Percentiles rank a stretch among this genome's conserved stretches.
phyloP scores from a whole-genome alignment of 2,329 filamentous ascomycete species.

The Fusarium armeniacum region DNA sequence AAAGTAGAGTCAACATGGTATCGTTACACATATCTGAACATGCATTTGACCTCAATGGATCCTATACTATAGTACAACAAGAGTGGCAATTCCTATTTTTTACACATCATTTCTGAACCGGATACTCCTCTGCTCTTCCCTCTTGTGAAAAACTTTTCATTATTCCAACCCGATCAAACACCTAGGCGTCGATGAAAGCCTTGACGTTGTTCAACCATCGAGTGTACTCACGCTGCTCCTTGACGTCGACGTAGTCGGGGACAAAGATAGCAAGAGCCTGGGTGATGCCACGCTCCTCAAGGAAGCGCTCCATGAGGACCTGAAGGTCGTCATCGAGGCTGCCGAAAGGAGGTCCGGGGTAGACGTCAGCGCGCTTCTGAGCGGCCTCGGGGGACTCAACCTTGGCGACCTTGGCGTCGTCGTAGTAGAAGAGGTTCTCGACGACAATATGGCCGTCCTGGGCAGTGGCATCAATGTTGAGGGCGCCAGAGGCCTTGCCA shows the following conservation, averaged over 20 bases:
- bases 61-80: slow-evolving; percentile 51
- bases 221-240: slow-evolving; percentile 98
- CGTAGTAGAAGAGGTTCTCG: slow-evolving; percentile 91
- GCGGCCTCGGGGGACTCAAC: slow-evolving; percentile 81
- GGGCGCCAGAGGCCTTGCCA: slow-evolving; percentile 76
- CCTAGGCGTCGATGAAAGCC: slow-evolving; percentile 81
- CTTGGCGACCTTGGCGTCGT: slow-evolving; percentile 81
- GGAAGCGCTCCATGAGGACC: slow-evolving; percentile 89
- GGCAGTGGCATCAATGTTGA: slow-evolving; percentile 87
- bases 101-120: slow-evolving; percentile 36
- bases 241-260: slow-evolving; percentile 95
- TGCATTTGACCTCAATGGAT: slow-evolving; percentile 42
- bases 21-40: slow-evolving; percentile 48
- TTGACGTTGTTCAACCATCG: slow-evolving; percentile 91
- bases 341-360: slow-evolving; percentile 91
- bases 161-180: background rate
- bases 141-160: slow-evolving; percentile 20
- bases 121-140: slow-evolving; percentile 31
- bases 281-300: slow-evolving; percentile 94
- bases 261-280: slow-evolving; percentile 89
- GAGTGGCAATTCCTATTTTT: slow-evolving; percentile 50
- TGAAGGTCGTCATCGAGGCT: slow-evolving; percentile 97
- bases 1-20: slow-evolving; percentile 32
- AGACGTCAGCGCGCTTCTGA: slow-evolving; percentile 81
- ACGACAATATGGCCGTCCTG: slow-evolving; percentile 89